Conservation (phyloP, 164 flowering plant genomes). For the Nelumbo lutea region DNA sequence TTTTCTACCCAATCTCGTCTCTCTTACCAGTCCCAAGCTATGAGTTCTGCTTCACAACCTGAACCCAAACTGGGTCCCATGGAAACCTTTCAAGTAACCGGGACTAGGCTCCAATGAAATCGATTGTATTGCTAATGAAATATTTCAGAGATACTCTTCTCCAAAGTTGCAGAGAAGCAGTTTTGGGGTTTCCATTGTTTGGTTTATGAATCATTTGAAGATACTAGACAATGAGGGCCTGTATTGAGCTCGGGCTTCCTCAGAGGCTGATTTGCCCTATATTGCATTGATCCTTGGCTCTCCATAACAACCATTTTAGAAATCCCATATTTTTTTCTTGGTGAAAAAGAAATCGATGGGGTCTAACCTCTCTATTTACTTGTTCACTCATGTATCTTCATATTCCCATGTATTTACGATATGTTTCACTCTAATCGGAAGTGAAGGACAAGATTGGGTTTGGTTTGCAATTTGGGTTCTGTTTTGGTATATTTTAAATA, state of each 20-base stretch:
- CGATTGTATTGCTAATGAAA: slow-evolving; percentile 35
- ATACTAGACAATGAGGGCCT: slow-evolving; percentile 79
- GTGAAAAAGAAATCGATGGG: no score
- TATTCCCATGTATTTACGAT: no score
- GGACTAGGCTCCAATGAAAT: slow-evolving; percentile 32
- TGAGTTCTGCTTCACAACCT: slow-evolving; percentile 24
- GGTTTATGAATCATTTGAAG: slow-evolving; percentile 92
- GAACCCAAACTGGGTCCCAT: slow-evolving; percentile 4
- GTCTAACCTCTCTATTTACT: no score
- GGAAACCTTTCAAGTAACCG: slow-evolving; percentile 32
- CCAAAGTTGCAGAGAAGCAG: slow-evolving; percentile 36
- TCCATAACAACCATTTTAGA: slow-evolving; percentile 43
- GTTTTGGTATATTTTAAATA: no score
- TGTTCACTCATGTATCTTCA: no score
- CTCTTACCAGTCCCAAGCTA: slow-evolving; percentile 11
- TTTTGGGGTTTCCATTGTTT: slow-evolving; percentile 64
- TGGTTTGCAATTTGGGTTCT: no score
- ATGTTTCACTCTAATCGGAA: no score
- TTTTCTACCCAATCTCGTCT: slow-evolving; percentile 1
- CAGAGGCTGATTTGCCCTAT: slow-evolving; percentile 73
- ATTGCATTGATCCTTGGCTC: slow-evolving; percentile 78
- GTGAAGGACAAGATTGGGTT: no score
- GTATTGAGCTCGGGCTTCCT: slow-evolving; percentile 65
- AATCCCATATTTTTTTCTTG: no score
- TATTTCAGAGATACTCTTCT: slow-evolving; percentile 44